Evolutionary conservation across 768 basidiomycete species (phyloP), one percentile per base, ranked within the genome.

Genomic region (Termitomyces sp.): DNA sequence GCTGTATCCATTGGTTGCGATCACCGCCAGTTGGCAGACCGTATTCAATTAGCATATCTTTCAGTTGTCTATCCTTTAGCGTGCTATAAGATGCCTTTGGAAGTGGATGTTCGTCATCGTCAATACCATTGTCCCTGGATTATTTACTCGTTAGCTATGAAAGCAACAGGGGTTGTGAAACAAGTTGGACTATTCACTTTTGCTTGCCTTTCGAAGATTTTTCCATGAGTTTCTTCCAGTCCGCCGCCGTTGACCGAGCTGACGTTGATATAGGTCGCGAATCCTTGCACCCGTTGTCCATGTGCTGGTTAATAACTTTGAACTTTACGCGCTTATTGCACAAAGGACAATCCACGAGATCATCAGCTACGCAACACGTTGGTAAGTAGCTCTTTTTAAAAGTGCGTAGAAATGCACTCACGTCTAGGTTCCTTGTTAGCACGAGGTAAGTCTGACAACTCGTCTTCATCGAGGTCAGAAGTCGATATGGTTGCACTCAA

Each of bases 61-160:
- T 81, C 18, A 90, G 64, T 40, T 79, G 75, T 64, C 76, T 80
- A 51, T 86, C 85, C 64, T 83, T 88, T 50, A 89, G 69, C 12
- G 82, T 80, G 13, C 77, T 77, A 63, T 90, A 90, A 0, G 86
- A 80, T 24, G 79, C 78, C 63, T 87, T 87, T 4, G 88, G 86
- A 42, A 90, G 70, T 0, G 77, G 80, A 42, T 74, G 62, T 2
- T 74, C 67, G 30, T 74, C 76, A 48, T 77, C 75, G 58, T 66
- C 63, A 48, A 67, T 64, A 54, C 53, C 53, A 18, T 20, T 56
- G 20, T 63, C 63, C 32, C 65, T 67, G 40, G 18, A 32, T 0
- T 13, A 3, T 24, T 28, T 13, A 22, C 18, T 38, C 0, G 2
- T 30, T n/a, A 35, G 24, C 36, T 36, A 32, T 16, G 26, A n/a